Percentiles rank a stretch among this genome's conserved stretches.
phyloP scores from a whole-genome alignment of 352 stramenopile species.

The Aphanomyces euteiches region DNA sequence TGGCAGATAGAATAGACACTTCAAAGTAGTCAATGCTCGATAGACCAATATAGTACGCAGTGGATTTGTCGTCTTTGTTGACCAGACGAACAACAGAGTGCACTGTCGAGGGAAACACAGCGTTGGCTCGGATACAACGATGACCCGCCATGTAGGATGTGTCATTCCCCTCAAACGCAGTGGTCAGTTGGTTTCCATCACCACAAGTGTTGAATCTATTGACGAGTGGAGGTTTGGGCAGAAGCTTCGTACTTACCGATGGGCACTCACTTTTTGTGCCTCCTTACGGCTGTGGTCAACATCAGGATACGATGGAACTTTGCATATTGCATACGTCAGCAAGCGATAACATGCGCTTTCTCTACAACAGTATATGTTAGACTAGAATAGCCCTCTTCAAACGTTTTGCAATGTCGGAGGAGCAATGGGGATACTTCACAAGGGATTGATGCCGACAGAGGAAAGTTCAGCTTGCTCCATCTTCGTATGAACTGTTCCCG shows the following conservation, averaged over 20 bases:
- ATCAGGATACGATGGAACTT: not conserved
- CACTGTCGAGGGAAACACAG: no score
- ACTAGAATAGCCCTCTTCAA: not conserved
- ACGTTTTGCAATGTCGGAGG: not conserved
- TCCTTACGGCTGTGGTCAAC: not conserved
- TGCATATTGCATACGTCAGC: not conserved
- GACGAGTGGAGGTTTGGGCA: no score
- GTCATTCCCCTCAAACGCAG: no score
- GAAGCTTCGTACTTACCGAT: not conserved
- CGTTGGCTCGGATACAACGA: no score
- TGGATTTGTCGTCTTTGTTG: no score
- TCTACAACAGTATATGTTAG: not conserved
- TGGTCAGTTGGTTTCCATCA: no score
- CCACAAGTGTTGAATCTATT: no score
- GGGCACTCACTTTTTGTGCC: not conserved
- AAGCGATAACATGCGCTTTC: conserved; percentile 16
- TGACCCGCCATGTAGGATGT: no score
- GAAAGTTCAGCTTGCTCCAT: conserved; percentile 12
- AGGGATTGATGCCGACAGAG: not conserved
- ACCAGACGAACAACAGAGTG: no score
- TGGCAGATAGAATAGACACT: no score
- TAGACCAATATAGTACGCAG: no score
- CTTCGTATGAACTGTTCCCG: conserved; percentile 8
- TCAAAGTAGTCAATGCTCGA: no score
- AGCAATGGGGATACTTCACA: not conserved